A percentile compares a stretch with the other conserved stretches of the same genome.
Evolutionary conservation across 2,329 filamentous ascomycete genomes (phyloP).

Genomic region (Cordyceps javanica): DNA sequence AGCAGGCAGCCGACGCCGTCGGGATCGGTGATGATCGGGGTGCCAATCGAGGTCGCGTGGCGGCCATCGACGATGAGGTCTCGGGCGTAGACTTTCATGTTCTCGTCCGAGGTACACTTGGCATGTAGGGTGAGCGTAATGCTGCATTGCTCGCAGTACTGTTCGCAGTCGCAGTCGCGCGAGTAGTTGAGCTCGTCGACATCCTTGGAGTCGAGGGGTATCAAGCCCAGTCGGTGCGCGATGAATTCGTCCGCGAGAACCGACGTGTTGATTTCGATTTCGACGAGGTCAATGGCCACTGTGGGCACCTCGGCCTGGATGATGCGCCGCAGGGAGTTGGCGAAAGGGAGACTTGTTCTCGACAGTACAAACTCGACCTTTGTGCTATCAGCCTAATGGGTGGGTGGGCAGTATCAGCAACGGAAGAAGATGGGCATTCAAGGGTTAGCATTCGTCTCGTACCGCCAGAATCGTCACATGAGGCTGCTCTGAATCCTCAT

Average conservation of each 20-base stretch:
- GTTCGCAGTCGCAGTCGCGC: conserved; percentile 93
- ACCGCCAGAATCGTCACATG: conserved; percentile 57
- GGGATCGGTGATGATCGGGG: conserved; percentile 76
- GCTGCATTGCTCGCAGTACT: conserved; percentile 87
- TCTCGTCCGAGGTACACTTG: conserved; percentile 75
- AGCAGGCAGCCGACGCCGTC: conserved; percentile 79
- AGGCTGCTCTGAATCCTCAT: conserved; percentile 50
- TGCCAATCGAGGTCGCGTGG: conserved; percentile 70
- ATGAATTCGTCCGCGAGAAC: conserved; percentile 96
- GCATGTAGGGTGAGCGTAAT: conserved; percentile 80
- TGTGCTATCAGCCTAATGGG: conserved; percentile 62
- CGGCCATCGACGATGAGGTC: conserved; percentile 71
- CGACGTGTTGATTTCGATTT: conserved; percentile 90
- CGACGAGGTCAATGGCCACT: conserved; percentile 89
- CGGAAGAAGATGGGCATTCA: background rate
- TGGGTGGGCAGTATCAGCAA: conserved; percentile 11
- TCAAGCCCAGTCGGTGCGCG: conserved; percentile 81
- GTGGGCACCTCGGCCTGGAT: conserved; percentile 94
- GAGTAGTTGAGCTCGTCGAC: conserved; percentile 79
- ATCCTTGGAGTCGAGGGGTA: conserved; percentile 80
- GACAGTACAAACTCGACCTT: conserved; percentile 89
- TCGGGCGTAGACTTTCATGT: conserved; percentile 90
- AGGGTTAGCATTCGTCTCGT: conserved; percentile 20
- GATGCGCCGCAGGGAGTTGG: conserved; percentile 84
- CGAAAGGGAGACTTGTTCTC: conserved; percentile 83